Conservation (phyloP, 306 rosid genomes). For the Dryas drummondii region DNA sequence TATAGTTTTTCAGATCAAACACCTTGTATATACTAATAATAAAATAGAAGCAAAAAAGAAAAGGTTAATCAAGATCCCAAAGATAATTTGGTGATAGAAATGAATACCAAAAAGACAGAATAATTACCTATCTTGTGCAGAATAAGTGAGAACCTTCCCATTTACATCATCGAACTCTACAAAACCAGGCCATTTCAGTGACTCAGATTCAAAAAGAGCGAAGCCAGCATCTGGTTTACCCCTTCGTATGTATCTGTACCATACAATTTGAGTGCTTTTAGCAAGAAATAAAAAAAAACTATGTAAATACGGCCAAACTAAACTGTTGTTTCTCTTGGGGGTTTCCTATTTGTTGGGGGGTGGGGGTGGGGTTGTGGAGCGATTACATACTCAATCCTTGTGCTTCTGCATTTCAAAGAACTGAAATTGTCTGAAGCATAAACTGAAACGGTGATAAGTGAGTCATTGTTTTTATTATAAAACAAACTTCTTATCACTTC, state of each 20-base stretch:
- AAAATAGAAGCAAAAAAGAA: conserved; percentile 22
- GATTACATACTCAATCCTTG: conserved; percentile 74
- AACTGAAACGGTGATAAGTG: conserved; percentile 89
- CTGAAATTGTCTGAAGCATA: conserved; percentile 95
- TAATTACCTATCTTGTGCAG: conserved; percentile 79
- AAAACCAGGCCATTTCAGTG: conserved; percentile 95
- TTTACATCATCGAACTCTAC: conserved; percentile 96
- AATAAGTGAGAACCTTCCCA: conserved; percentile 88
- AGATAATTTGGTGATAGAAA: conserved; percentile 11
- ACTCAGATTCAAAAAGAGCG: conserved; percentile 86
- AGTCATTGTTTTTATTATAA: conserved; percentile 88
- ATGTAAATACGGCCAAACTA: background rate
- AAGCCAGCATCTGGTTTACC: conserved; percentile 89
- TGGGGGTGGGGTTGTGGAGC: background rate
- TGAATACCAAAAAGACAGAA: conserved; percentile 6
- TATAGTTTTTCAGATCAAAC: conserved; percentile 87
- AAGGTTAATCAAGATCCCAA: conserved; percentile 28
- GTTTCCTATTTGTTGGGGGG: background rate
- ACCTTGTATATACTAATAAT: conserved; percentile 82
- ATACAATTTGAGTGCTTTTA: conserved; percentile 27
- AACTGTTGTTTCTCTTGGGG: background rate
- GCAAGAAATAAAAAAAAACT: conserved; percentile 8
- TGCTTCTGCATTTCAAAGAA: conserved; percentile 88
- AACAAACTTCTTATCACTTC: conserved; percentile 92
- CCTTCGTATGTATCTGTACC: conserved; percentile 71